phyloP scores from a whole-genome alignment of 768 basidiomycete species.

The Guyanaporus albipodus region DNA sequence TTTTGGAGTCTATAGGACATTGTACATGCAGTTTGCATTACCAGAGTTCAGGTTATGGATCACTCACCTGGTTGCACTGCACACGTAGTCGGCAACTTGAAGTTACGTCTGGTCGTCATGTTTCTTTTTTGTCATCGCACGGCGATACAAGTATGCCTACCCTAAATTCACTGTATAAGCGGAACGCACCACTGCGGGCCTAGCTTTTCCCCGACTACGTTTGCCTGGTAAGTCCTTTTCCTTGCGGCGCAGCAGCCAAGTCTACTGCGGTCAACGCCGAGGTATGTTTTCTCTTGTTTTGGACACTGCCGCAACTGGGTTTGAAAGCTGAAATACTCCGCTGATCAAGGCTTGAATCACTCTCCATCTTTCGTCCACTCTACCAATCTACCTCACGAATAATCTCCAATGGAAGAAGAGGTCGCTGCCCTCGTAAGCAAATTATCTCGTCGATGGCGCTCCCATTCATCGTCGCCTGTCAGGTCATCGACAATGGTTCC shows the following conservation, averaged over 20 bases:
- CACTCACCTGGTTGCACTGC: no score
- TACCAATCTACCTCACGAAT: slow-evolving; percentile 23
- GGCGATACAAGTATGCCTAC: no score
- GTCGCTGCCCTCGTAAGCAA: slow-evolving; percentile 50
- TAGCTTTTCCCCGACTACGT: no score
- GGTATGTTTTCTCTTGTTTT: slow-evolving; percentile 22
- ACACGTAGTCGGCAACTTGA: no score
- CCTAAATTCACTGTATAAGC: no score
- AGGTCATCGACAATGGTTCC: slow-evolving; percentile 93
- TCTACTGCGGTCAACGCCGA: not conserved
- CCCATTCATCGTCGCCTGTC: slow-evolving; percentile 1
- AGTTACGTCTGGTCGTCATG: no score
- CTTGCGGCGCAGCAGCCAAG: not conserved
- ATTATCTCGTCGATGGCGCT: not conserved
- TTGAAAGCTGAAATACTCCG: slow-evolving; percentile 27
- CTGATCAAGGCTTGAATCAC: slow-evolving; percentile 15
- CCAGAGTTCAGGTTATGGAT: no score
- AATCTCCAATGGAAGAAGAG: slow-evolving; percentile 56
- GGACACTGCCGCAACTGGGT: slow-evolving; percentile 13
- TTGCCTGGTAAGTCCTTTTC: no score
- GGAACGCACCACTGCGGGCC: no score
- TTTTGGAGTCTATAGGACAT: no score
- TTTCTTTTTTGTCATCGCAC: no score
- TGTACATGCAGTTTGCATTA: no score
- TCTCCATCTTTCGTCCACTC: slow-evolving; percentile 16